Percentiles rank a stretch among this genome's conserved stretches.
phyloP scores from a whole-genome alignment of 1,139 yeast species.

The Taphrina wiesneri region DNA sequence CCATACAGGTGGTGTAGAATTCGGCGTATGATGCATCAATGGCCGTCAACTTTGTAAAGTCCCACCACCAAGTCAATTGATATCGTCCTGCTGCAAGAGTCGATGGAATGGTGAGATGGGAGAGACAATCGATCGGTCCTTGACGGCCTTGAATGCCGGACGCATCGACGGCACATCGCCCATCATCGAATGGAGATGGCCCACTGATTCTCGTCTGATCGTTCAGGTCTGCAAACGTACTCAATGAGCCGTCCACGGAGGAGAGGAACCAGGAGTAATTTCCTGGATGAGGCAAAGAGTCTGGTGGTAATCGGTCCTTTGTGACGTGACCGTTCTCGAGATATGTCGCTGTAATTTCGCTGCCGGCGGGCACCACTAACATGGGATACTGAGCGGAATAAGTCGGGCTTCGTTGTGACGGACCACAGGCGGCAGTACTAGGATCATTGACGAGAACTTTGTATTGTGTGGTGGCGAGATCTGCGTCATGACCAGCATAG shows the following conservation, averaged over 20 bases:
- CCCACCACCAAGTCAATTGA: constrained; percentile 39
- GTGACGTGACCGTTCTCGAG: constrained; percentile 40
- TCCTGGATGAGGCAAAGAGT: constrained; percentile 39
- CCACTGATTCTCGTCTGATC: constrained; percentile 37
- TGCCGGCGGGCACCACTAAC: constrained; percentile 38
- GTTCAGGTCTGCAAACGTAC: constrained; percentile 34
- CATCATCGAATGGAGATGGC: constrained; percentile 39
- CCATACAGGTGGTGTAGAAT: constrained; percentile 39
- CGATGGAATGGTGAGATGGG: constrained; percentile 36
- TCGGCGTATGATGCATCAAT: constrained; percentile 33
- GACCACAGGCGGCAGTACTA: constrained; percentile 28
- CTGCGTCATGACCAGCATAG: constrained; percentile 20
- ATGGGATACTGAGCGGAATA: constrained; percentile 39
- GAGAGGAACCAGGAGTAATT: constrained; percentile 38
- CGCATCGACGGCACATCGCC: constrained; percentile 38
- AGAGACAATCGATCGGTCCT: constrained; percentile 36
- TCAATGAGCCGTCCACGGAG: constrained; percentile 29
- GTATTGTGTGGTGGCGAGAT: background rate
- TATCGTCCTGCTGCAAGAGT: constrained; percentile 35
- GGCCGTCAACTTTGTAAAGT: constrained; percentile 39
- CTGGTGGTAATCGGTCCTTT: constrained; percentile 38
- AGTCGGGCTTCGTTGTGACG: constrained; percentile 34
- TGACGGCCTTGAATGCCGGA: constrained; percentile 32
- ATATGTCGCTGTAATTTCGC: constrained; percentile 37
- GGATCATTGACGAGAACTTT: constrained; percentile 6